These are phyloP conservation scores for Penicillium subrubescens DNA, from an alignment of 495 filamentous ascomycete species.

Conservation along the genomic window DNA sequence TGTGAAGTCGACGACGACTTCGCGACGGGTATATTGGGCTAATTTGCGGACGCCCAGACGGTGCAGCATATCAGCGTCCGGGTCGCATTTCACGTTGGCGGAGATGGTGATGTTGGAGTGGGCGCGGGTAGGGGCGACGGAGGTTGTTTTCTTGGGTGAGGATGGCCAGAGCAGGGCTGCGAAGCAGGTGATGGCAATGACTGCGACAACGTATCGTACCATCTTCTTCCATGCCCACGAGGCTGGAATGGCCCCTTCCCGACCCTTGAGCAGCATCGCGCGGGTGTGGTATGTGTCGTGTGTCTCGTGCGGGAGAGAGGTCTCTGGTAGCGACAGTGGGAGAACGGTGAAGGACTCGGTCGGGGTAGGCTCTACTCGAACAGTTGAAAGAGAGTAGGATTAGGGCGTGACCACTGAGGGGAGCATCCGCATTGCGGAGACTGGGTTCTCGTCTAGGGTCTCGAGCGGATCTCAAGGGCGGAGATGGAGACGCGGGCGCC, in stretches of 20 bases:
- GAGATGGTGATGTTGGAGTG: constrained; percentile 41
- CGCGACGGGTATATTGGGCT: constrained; percentile 45
- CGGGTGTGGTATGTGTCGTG: not conserved
- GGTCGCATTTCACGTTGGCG: constrained; percentile 35
- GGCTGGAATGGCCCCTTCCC: constrained; percentile 30
- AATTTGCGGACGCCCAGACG: constrained; percentile 36
- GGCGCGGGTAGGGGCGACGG: constrained; percentile 16
- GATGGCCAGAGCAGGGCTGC: constrained; percentile 34
- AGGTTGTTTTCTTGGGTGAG: constrained; percentile 16
- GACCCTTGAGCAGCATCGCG: constrained; percentile 32
- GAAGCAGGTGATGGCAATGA: constrained; percentile 25
- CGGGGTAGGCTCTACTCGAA: constrained; percentile 5
- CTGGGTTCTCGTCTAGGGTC: constrained; percentile 2
- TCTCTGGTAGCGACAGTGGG: not conserved
- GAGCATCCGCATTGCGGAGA: constrained; percentile 31
- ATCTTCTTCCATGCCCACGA: constrained; percentile 44
- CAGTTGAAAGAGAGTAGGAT: constrained; percentile 6
- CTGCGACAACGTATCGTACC: constrained; percentile 27
- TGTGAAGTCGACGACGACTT: constrained; percentile 39
- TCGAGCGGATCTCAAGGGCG: not conserved
- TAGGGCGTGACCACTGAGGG: constrained; percentile 6
- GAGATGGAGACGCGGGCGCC: not conserved
- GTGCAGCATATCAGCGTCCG: constrained; percentile 33
- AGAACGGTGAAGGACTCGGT: not conserved
- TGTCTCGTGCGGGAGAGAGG: constrained; percentile 1